These are phyloP conservation scores for Kwoniella sp. DNA, from an alignment of 768 basidiomycete species.

Conservation along the genomic window DNA sequence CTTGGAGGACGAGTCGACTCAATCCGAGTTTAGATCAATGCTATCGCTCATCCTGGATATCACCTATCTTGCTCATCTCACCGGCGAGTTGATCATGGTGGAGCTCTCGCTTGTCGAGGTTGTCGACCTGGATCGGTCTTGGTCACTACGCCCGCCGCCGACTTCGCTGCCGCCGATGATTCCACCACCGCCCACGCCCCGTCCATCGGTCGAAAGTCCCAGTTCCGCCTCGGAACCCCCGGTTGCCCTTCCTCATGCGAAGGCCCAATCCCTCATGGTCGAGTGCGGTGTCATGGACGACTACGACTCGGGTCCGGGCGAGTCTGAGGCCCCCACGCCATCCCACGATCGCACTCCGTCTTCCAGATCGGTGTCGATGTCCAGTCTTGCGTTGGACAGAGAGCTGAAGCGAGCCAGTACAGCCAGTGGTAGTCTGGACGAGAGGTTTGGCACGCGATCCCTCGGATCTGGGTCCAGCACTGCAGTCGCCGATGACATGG, in stretches of 20 bases:
- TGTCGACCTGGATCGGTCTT: constrained; percentile 40
- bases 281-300: constrained; percentile 21
- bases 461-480: background rate
- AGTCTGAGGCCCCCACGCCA: constrained; percentile 7
- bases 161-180: background rate
- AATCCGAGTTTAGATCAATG: constrained; percentile 23
- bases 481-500: background rate
- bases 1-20: constrained; percentile 19
- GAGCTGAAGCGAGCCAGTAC: background rate
- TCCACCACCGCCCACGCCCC: background rate
- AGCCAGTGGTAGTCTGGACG: background rate
- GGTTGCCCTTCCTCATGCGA: no score
- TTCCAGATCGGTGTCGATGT: constrained; percentile 4
- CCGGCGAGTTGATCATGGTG: constrained; percentile 37
- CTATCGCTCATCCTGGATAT: constrained; percentile 24
- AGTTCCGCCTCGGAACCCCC: no score
- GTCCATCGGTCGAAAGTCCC: background rate
- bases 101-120: constrained; percentile 24
- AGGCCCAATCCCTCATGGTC: constrained; percentile 20
- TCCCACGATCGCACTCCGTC: background rate
- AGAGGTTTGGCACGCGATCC: background rate
- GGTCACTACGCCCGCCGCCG: constrained; percentile 33
- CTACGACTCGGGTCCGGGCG: constrained; percentile 7
- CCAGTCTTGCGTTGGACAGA: constrained; percentile 3
- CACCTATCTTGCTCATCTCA: constrained; percentile 38